Percentiles rank a stretch among this genome's conserved stretches.
These are phyloP conservation scores for Helminthosporium solani DNA, from an alignment of 2,329 filamentous ascomycete species.

Conservation along the genomic window DNA sequence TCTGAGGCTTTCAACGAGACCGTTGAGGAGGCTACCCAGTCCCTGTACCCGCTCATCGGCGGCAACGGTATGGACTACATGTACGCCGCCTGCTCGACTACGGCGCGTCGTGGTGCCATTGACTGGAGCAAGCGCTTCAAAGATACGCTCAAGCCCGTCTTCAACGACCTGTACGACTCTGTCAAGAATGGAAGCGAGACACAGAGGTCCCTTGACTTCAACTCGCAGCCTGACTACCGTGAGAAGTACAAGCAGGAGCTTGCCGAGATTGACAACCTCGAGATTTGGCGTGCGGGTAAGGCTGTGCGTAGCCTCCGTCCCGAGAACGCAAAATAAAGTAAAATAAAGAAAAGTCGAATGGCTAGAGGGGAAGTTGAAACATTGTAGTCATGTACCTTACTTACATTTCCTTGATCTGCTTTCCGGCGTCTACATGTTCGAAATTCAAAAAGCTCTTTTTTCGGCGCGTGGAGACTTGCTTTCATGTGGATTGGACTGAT, in stretches of 20 bases:
- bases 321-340: slow-evolving; percentile 43
- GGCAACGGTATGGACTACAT: slow-evolving; percentile 99
- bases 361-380: neutral
- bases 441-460: too few species aligned
- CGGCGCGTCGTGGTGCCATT: slow-evolving; percentile 95
- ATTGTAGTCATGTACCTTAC: too few species aligned
- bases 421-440: too few species aligned
- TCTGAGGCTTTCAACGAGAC: slow-evolving; percentile 99
- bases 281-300: slow-evolving; percentile 99
- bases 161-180: slow-evolving; percentile 94
- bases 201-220: slow-evolving; percentile 94
- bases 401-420: too few species aligned
- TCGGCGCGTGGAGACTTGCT: too few species aligned
- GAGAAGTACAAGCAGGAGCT: slow-evolving; percentile 98
- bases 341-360: too few species aligned
- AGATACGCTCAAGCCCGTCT: slow-evolving; percentile 96
- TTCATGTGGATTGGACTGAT: too few species aligned
- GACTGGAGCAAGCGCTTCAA: slow-evolving; percentile 99
- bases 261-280: slow-evolving; percentile 94
- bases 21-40: slow-evolving; percentile 98
- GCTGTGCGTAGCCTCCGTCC: slow-evolving; percentile 67
- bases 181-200: slow-evolving; percentile 93
- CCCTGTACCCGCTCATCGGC: slow-evolving; percentile 95
- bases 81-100: slow-evolving; percentile 99
- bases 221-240: slow-evolving; percentile 92